Evolutionary conservation across 495 filamentous ascomycete species (phyloP), one percentile per base, ranked within the genome.

Genomic region (Hypoxylon lenormandii): DNA sequence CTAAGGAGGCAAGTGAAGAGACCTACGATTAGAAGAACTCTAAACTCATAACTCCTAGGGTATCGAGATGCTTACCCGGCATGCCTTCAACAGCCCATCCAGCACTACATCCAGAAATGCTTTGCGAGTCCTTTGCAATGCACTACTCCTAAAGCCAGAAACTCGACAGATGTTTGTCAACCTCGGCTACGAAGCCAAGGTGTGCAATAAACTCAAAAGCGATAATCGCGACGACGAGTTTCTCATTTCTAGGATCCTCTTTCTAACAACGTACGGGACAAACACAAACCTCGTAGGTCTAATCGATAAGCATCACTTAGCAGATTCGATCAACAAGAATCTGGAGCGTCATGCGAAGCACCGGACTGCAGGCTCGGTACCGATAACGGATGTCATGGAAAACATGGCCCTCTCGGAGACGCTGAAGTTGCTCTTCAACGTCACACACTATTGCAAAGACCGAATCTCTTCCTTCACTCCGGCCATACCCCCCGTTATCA

Each of bases 201-300:
- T 89, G 12, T 92, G 92, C 37, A 85, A 87, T 47, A 86, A 83
- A 57, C 83, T 97, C 33, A 90, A 91, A 86, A 89, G 82, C 66
- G 89, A 94, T 74, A 90, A 83, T 69, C 82, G 84, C 13, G 93
- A 98, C 50, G 91, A 98, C 71, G 94, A 98, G 75, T 96, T 98
- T 79, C 81, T 97, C 0, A 80, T 87, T 33, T 90, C 90, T 42
- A 86, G 95, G 30, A 89, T 98, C 18, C 79, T 98, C 7, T 93
- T 98, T 63, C 81, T 97, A 2, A 86, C 89, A 11, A 98, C 95
- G 0, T 98, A 97, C 70, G 85, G 88, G 26, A 93, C 93, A 4
- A 86, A 84, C 4, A 72, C 91, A 50, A 81, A 93, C 66, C 88
- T 95, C 51, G 80, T 85, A 23, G 77, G 81, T 0, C 84, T 97